Percentiles rank a stretch among this genome's conserved stretches.
phyloP scores from a whole-genome alignment of 306 rosid genomes.

The Luffa aegyptiaca region DNA sequence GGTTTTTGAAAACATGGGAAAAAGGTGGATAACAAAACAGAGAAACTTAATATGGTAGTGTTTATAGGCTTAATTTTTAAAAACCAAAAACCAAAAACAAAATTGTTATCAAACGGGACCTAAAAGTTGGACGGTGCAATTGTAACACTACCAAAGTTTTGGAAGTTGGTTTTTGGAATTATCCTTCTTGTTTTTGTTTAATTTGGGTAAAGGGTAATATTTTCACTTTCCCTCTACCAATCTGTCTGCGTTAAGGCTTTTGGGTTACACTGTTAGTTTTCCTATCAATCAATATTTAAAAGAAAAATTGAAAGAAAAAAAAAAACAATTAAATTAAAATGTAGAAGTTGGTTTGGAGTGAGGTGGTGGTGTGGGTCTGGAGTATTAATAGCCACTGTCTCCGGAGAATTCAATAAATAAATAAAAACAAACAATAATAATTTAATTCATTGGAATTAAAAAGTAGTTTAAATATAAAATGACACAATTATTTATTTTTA shows the following conservation, averaged over 20 bases:
- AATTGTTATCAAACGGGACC: too few relatives aligned
- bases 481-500: neutral
- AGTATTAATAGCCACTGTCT: slow-evolving; percentile 17
- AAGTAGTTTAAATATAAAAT: neutral
- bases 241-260: neutral
- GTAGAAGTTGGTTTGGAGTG: neutral
- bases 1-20: too few relatives aligned
- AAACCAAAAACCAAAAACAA: too few relatives aligned
- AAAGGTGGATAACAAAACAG: too few relatives aligned
- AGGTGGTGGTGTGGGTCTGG: slow-evolving; percentile 4
- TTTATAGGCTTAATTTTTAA: too few relatives aligned
- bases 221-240: too few relatives aligned
- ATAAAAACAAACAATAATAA: neutral
- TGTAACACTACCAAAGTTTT: too few relatives aligned
- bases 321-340: neutral
- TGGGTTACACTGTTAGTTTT: neutral
- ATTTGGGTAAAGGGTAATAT: too few relatives aligned
- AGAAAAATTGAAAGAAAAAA: neutral
- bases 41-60: too few relatives aligned
- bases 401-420: slow-evolving; percentile 5
- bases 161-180: too few relatives aligned
- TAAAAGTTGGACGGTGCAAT: too few relatives aligned
- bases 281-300: neutral
- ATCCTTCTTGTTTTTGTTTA: too few relatives aligned
- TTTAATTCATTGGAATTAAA: neutral